These are phyloP conservation scores for Colletotrichum horii DNA, from an alignment of 2,329 filamentous ascomycete species.

Conservation along the genomic window DNA sequence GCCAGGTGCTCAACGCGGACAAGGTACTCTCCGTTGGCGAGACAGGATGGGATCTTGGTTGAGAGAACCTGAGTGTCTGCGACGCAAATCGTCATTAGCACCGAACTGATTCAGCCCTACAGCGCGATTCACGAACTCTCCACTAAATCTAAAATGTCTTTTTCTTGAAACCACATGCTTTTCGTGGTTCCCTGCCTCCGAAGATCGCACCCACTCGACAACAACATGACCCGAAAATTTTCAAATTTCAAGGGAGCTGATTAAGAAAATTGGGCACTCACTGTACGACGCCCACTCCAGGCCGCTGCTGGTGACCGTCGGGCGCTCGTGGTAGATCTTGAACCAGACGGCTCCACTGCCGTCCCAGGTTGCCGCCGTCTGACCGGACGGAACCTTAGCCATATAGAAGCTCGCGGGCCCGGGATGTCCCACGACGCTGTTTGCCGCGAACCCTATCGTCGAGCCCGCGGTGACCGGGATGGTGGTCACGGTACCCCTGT, in stretches of 20 bases:
- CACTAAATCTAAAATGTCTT: not conserved
- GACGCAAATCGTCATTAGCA: not conserved
- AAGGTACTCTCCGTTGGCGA: constrained; percentile 48
- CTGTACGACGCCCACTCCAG: constrained; percentile 46
- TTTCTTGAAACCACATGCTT: not conserved
- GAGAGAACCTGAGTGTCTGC: not conserved
- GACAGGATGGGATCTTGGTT: constrained; percentile 10
- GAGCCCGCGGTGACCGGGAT: constrained; percentile 27
- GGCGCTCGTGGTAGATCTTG: constrained; percentile 41
- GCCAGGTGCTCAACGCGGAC: constrained; percentile 55
- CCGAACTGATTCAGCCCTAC: constrained; percentile 10
- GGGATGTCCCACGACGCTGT: constrained; percentile 40
- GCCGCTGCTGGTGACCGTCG: constrained; percentile 37
- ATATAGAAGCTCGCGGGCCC: constrained; percentile 42
- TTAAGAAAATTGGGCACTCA: not conserved
- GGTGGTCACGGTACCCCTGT: constrained; percentile 4
- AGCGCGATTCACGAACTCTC: not conserved
- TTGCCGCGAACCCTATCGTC: constrained; percentile 39
- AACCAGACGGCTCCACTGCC: constrained; percentile 40
- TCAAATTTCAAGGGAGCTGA: not conserved
- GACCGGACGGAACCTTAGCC: constrained; percentile 38
- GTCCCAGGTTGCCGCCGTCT: constrained; percentile 35
- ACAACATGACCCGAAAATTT: not conserved
- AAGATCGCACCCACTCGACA: not conserved
- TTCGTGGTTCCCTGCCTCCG: not conserved